Base-by-base conservation (phyloP, 352 stramenopile genomes). In the Globisporangium nodosum region DNA sequence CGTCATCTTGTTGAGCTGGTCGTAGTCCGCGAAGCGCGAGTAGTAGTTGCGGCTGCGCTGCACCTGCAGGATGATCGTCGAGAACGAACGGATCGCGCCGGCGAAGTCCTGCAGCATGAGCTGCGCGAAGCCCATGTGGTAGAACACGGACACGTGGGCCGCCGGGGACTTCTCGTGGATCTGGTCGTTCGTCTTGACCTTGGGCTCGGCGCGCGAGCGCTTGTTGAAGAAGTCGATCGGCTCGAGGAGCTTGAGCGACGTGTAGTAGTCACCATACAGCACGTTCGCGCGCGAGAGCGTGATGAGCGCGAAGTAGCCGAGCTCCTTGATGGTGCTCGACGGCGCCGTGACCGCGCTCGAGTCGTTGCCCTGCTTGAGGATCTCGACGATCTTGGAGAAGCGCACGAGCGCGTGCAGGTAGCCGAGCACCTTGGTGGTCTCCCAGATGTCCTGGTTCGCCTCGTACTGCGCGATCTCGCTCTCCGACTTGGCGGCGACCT, bases 51-150 rank as follows among this genome's bases (percentile, higher is more conserved):
- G 83, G 68, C 78, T 92, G 69, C 87, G 83, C 69, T 96, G 87
- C 59, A 96, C 80, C 64, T 96, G 81, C 48, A 95, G 61, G 53
- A 97, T 88, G 72, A 95, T 90, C 35, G 85, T 93, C 71, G 83
- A 90, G 70, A 95, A 93, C 49, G 85, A 93, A 52, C 80, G 83
- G 54, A 92, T 89, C 15, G 96, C 89, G 52, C 97, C 92, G 51
- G 94, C 88, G 81, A 99, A 98, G 58, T 98, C 89, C 68, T 97
- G 84, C 49, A 99, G 78, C 96, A 99, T 98, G 64, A 99, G 81
- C 76, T 98, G 97, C 13, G 89, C 87, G 42, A 99, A 96, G 27
- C 97, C 96, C 57, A 97, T 92, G 88, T 99, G 97, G 78, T 99
- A 99, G 55, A 97, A 94, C 37, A 99, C 76, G 55, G 91, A 98